Percentiles rank a stretch among this genome's conserved stretches.
Conservation (phyloP, 176 grass and related monocot species). For the Elaeis guineensis region DNA sequence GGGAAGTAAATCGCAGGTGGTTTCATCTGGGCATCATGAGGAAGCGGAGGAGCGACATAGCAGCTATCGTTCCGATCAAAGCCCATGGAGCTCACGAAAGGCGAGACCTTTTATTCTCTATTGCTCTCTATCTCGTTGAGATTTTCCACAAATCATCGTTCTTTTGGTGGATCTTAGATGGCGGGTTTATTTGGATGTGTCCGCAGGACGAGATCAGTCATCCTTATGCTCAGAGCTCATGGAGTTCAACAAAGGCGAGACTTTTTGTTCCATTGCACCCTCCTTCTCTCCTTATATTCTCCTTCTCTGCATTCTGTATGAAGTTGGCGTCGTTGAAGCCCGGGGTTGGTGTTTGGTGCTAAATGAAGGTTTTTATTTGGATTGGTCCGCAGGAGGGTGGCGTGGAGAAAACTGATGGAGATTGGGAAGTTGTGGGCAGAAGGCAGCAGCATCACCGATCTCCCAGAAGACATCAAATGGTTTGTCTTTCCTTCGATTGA, state of each 20-base stretch:
- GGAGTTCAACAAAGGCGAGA: too few relatives aligned
- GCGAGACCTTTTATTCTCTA: neutral
- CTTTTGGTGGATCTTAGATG: too few relatives aligned
- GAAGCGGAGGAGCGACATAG: conserved; percentile 6
- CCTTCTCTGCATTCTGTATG: too few relatives aligned
- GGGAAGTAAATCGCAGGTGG: conserved; percentile 21
- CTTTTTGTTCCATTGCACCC: too few relatives aligned
- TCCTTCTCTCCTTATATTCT: too few relatives aligned
- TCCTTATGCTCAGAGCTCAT: too few relatives aligned
- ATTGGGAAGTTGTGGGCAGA: conserved; percentile 52
- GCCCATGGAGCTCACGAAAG: conserved; percentile 24
- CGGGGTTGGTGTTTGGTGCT: conserved; percentile 4
- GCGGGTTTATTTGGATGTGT: too few relatives aligned
- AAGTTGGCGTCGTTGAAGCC: neutral
- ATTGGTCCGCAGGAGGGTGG: conserved; percentile 21
- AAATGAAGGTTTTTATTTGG: conserved; percentile 14
- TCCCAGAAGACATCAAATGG: conserved; percentile 56
- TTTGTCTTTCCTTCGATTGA: conserved; percentile 12
- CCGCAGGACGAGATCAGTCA: too few relatives aligned
- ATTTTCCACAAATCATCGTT: neutral
- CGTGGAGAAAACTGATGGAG: conserved; percentile 28
- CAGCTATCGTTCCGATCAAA: conserved; percentile 12
- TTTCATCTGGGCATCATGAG: conserved; percentile 24
- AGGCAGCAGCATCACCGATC: conserved; percentile 37
- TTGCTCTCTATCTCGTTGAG: neutral